These are phyloP conservation scores for Erysimum cheiranthoides DNA, from an alignment of 345 rosid genomes.

Conservation along the genomic window DNA sequence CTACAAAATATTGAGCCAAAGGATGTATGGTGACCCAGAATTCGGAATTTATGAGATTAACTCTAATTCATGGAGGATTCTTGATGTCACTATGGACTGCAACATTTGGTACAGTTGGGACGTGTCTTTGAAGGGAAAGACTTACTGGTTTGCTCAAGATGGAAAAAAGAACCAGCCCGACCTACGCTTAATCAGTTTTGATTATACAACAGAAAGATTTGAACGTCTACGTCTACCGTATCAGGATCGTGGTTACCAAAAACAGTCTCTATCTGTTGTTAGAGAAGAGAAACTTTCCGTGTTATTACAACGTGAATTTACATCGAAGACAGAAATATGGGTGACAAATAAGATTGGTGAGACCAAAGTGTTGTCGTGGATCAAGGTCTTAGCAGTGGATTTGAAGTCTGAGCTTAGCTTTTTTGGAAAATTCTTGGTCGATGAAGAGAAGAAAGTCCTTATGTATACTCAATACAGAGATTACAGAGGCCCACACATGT, in stretches of 20 bases:
- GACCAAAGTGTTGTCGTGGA: conserved; percentile 16
- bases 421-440: not conserved
- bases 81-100: not conserved
- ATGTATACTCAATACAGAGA: not conserved
- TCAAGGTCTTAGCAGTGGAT: not conserved
- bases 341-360: conserved; percentile 18
- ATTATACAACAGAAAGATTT: conserved; percentile 17
- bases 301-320: not conserved
- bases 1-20: not conserved
- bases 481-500: too few species aligned
- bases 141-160: not conserved
- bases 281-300: not conserved
- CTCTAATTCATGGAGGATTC: conserved; percentile 4
- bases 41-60: not conserved
- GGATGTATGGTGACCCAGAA: not conserved
- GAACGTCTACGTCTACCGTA: not conserved
- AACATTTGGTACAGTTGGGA: fast-evolving
- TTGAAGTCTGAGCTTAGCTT: not conserved
- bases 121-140: not conserved
- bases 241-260: not conserved
- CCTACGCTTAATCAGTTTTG: not conserved
- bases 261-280: not conserved
- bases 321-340: not conserved
- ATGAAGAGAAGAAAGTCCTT: conserved; percentile 16
- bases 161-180: too few species aligned